These are phyloP conservation scores for Dichotomopilus funicola DNA, from an alignment of 2,329 filamentous ascomycete genomes.

Conservation along the genomic window DNA sequence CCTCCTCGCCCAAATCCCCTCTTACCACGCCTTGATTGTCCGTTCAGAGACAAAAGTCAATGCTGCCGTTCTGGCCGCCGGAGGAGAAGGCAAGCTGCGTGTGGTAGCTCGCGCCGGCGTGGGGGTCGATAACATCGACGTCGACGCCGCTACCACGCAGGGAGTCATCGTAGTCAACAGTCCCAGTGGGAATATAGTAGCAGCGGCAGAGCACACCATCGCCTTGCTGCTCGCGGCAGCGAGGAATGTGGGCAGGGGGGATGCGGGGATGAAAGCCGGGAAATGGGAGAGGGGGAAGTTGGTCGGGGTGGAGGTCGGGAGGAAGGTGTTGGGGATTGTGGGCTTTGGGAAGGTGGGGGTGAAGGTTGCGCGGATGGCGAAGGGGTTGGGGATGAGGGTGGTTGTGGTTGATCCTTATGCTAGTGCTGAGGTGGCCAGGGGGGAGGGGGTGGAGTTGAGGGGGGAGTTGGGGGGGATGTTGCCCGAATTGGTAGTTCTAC, in stretches of 20 bases:
- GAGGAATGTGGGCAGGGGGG: slow-evolving; percentile 65
- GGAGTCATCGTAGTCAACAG: slow-evolving; percentile 78
- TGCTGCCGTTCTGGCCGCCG: slow-evolving; percentile 57
- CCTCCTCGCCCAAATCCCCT: slow-evolving; percentile 56
- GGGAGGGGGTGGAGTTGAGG: slow-evolving; percentile 60
- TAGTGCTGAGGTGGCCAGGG: slow-evolving; percentile 61
- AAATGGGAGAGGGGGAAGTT: slow-evolving; percentile 70
- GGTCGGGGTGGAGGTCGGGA: slow-evolving; percentile 70
- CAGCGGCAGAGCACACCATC: slow-evolving; percentile 72
- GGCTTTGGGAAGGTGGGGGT: slow-evolving; percentile 79
- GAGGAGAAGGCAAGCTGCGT: slow-evolving; percentile 52
- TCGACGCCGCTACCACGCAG: slow-evolving; percentile 61
- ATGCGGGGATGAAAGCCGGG: slow-evolving; percentile 61
- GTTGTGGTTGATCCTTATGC: slow-evolving; percentile 73
- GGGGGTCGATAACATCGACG: slow-evolving; percentile 77
- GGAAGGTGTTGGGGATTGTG: slow-evolving; percentile 69
- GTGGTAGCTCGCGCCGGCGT: slow-evolving; percentile 77
- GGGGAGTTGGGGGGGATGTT: slow-evolving; percentile 54
- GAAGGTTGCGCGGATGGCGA: slow-evolving; percentile 72
- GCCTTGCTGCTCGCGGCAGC: slow-evolving; percentile 68
- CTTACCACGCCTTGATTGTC: slow-evolving; percentile 71
- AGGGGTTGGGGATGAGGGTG: slow-evolving; percentile 70
- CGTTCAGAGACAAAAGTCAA: slow-evolving; percentile 79
- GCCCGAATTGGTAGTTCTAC: slow-evolving; percentile 39
- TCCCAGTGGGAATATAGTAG: slow-evolving; percentile 72